phyloP scores from a whole-genome alignment of 208 protist species.

The Wallacemonas sp. region DNA sequence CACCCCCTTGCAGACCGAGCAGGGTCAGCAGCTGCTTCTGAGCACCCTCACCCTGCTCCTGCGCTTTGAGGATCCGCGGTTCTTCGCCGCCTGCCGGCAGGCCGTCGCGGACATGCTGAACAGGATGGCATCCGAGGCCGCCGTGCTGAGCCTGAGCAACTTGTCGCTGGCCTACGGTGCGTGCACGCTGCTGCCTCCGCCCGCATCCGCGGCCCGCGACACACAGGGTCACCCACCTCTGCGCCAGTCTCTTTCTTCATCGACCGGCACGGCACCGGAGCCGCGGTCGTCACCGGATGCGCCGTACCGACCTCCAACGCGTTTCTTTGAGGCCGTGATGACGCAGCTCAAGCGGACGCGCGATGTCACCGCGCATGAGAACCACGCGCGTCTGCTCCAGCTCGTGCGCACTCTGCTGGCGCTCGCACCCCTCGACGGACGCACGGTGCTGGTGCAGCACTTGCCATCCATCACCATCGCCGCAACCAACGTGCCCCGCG shows the following conservation, averaged over 20 bases:
- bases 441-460: conserved; percentile 56
- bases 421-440: conserved; percentile 59
- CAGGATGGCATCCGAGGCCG: neutral
- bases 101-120: conserved; percentile 7
- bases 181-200: conserved; percentile 6
- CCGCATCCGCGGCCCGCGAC: neutral
- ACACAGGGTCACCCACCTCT: conserved; percentile 19
- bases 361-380: conserved; percentile 53
- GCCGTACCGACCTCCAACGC: conserved; percentile 39
- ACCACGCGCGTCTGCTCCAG: conserved; percentile 31
- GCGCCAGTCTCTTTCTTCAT: conserved; percentile 30
- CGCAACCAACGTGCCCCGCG: conserved; percentile 51
- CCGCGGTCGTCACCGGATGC: conserved; percentile 36
- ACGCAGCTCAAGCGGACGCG: conserved; percentile 49
- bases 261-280: no score
- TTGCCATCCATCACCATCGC: conserved; percentile 66
- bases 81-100: conserved; percentile 23
- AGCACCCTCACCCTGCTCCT: conserved; percentile 27
- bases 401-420: conserved; percentile 54
- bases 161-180: conserved; percentile 11
- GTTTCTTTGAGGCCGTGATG: conserved; percentile 51
- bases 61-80: conserved; percentile 32
- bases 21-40: conserved; percentile 20
- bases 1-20: neutral
- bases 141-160: neutral